A percentile compares a stretch with the other conserved stretches of the same genome.
Conservation (phyloP, 306 rosid species). For the Malus asiatica region DNA sequence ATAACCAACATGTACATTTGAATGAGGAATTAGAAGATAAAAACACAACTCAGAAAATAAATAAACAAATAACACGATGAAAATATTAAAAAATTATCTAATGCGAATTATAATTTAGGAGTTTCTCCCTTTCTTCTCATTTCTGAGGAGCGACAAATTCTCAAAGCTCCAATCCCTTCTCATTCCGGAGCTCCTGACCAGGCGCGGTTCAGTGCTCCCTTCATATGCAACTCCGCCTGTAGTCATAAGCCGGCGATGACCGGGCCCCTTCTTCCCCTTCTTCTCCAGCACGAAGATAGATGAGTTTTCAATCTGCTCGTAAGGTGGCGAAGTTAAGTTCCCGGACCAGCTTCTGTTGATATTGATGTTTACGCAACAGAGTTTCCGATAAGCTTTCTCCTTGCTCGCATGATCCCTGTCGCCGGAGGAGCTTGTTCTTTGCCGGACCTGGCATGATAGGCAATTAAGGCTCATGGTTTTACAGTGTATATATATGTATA, state of each 20-base stretch:
- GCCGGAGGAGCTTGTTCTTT: conserved; percentile 37
- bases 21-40: neutral
- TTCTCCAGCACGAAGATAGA: neutral
- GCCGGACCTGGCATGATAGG: conserved; percentile 40
- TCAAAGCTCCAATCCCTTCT: conserved; percentile 94
- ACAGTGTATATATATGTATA: neutral
- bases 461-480: conserved; percentile 58
- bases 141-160: conserved; percentile 26
- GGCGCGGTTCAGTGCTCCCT: conserved; percentile 28
- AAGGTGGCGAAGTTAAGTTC: conserved; percentile 17
- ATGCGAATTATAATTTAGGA: neutral
- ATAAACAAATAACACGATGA: neutral
- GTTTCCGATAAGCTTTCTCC: conserved; percentile 11
- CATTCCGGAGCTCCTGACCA: conserved; percentile 70
- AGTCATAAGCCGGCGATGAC: conserved; percentile 35
- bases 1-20: neutral
- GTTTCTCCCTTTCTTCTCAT: conserved; percentile 22
- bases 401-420: conserved; percentile 8
- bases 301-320: conserved; percentile 3
- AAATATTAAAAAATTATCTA: neutral
- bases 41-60: neutral
- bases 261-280: neutral
- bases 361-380: conserved; percentile 1
- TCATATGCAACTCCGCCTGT: conserved; percentile 18
- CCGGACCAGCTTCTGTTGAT: conserved; percentile 58